Evolutionary conservation across 441 rosid genomes (phyloP).

Genomic region (Corymbia citriodora): DNA sequence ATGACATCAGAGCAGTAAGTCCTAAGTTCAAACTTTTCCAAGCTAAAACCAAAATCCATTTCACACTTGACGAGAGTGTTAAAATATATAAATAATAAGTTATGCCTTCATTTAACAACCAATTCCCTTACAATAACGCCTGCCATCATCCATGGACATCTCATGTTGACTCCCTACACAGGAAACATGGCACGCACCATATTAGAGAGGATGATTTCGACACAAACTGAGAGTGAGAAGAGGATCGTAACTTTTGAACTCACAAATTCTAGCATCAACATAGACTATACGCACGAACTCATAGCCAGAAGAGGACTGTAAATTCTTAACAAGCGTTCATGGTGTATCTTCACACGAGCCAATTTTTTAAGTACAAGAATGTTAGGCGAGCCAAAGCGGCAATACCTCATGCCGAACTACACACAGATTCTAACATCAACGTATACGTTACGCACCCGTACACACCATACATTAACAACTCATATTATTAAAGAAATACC

Average conservation of each 20-base stretch:
- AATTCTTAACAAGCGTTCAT: background rate
- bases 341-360: background rate
- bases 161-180: background rate
- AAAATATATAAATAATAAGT: no score
- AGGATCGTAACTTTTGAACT: no score
- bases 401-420: background rate
- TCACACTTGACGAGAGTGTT: background rate
- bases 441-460: no score
- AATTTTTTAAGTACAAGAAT: background rate
- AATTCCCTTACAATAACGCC: accelerated
- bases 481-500: background rate
- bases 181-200: background rate
- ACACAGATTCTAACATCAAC: background rate
- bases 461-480: background rate
- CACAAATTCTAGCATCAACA: no score
- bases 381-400: background rate
- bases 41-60: no score
- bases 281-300: no score
- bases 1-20: accelerated
- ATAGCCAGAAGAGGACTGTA: background rate
- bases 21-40: no score
- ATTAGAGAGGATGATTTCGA: background rate
- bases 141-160: background rate
- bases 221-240: background rate
- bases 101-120: accelerated